phyloP scores from a whole-genome alignment of 108 stramenopile genomes.

The Schizochytrium sp. region DNA sequence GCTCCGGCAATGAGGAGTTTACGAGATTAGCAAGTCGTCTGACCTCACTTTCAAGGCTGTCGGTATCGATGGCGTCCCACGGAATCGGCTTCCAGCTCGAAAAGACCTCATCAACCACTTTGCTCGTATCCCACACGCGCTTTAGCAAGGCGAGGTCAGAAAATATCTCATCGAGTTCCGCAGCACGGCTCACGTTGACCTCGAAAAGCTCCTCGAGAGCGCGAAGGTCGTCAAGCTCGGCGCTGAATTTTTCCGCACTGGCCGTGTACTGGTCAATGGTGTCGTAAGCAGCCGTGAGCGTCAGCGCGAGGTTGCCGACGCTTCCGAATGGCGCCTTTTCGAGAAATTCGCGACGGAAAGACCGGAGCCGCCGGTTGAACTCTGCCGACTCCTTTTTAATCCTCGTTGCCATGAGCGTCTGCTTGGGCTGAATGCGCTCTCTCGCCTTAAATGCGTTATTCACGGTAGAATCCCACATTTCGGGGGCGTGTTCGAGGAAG shows the following conservation, averaged over 20 bases:
- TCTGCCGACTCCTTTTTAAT: conserved; percentile 22
- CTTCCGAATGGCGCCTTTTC: conserved; percentile 17
- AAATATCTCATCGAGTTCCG: background rate
- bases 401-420: conserved; percentile 29
- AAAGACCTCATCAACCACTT: conserved; percentile 18
- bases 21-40: conserved; percentile 22
- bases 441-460: conserved; percentile 39
- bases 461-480: conserved; percentile 35
- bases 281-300: conserved; percentile 19
- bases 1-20: background rate
- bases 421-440: conserved; percentile 39
- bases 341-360: conserved; percentile 21
- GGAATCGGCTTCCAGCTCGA: conserved; percentile 22
- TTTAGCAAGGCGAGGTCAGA: conserved; percentile 17
- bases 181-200: background rate
- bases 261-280: conserved; percentile 1
- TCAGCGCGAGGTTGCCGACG: background rate
- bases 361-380: background rate
- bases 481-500: conserved; percentile 33
- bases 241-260: background rate
- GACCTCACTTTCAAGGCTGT: conserved; percentile 30
- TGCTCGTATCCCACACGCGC: conserved; percentile 27
- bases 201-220: conserved; percentile 40
- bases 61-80: conserved; percentile 32
- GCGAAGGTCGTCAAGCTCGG: conserved; percentile 19